These are phyloP conservation scores for Fusarium oligoseptatum DNA, from an alignment of 2,329 filamentous ascomycete genomes.

Conservation along the genomic window DNA sequence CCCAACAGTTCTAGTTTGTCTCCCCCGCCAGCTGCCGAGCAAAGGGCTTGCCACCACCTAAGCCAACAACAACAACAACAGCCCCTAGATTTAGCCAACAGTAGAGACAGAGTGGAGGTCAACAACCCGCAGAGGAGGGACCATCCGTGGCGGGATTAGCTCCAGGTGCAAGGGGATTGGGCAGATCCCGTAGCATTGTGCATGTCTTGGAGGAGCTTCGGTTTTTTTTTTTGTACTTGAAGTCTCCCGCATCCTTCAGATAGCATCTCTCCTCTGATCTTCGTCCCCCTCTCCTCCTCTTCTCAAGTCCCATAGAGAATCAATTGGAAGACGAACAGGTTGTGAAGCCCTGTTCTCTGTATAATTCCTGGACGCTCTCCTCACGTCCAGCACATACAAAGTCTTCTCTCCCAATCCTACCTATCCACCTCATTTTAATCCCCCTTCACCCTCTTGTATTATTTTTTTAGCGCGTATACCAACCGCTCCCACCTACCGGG, in stretches of 20 bases:
- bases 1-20: slow-evolving; percentile 49
- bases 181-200: slow-evolving; percentile 40
- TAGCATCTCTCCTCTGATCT: slow-evolving; percentile 13
- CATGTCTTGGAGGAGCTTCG: slow-evolving; percentile 32
- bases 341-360: slow-evolving; percentile 26
- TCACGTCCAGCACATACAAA: slow-evolving; percentile 24
- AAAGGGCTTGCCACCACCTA: slow-evolving; percentile 40
- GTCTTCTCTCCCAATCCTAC: slow-evolving; percentile 22
- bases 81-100: slow-evolving; percentile 25
- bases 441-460: slow-evolving; percentile 44
- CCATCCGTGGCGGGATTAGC: slow-evolving; percentile 14
- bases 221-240: slow-evolving; percentile 41
- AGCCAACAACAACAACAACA: neutral
- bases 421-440: slow-evolving; percentile 38
- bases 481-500: slow-evolving; percentile 23
- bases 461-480: slow-evolving; percentile 48
- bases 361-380: slow-evolving; percentile 30
- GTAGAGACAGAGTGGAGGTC: slow-evolving; percentile 34
- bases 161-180: slow-evolving; percentile 33
- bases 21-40: slow-evolving; percentile 44
- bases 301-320: slow-evolving; percentile 3
- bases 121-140: slow-evolving; percentile 39
- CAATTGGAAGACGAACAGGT: slow-evolving; percentile 31
- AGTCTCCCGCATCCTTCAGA: slow-evolving; percentile 37
- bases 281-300: slow-evolving; percentile 10